Percentiles rank a stretch among this genome's conserved stretches.
phyloP scores from a whole-genome alignment of 768 basidiomycete genomes.

The Tulasnella sp. region DNA sequence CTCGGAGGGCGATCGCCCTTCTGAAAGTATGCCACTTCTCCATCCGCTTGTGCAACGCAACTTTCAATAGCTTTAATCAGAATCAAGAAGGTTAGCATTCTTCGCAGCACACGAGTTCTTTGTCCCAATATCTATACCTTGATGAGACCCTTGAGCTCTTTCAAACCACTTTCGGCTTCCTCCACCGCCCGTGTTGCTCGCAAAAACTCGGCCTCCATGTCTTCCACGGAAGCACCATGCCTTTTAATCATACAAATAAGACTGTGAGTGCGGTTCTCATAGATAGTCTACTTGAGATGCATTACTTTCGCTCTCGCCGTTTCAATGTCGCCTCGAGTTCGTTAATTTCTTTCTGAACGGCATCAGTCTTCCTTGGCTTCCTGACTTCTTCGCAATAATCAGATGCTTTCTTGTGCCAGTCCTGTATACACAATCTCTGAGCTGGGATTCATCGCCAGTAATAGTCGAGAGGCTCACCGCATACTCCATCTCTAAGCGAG shows the following conservation, averaged over 20 bases:
- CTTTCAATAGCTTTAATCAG: constrained; percentile 45
- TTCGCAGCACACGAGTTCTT: too few species aligned
- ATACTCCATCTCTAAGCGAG: constrained; percentile 48
- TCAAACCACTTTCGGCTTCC: constrained; percentile 51
- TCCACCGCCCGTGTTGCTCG: constrained; percentile 50
- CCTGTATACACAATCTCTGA: constrained; percentile 27
- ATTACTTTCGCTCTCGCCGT: constrained; percentile 54
- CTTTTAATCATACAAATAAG: constrained; percentile 31
- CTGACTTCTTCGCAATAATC: constrained; percentile 48
- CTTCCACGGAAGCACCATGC: constrained; percentile 67
- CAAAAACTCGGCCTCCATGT: constrained; percentile 63
- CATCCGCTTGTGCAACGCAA: constrained; percentile 55
- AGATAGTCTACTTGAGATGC: constrained; percentile 2
- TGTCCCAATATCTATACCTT: constrained; percentile 34
- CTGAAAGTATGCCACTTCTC: constrained; percentile 81
- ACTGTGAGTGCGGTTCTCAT: not conserved
- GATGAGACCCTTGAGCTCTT: constrained; percentile 52
- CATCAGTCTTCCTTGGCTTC: constrained; percentile 46
- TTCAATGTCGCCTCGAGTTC: constrained; percentile 51
- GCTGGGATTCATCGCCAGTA: not conserved
- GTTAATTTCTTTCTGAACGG: constrained; percentile 53
- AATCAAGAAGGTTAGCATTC: not conserved
- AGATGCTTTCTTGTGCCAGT: constrained; percentile 54
- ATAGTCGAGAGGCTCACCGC: constrained; percentile 31
- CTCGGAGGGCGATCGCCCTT: constrained; percentile 75